phyloP scores from a whole-genome alignment of 2,329 filamentous ascomycete genomes.

The Sclerotinia glacialis region DNA sequence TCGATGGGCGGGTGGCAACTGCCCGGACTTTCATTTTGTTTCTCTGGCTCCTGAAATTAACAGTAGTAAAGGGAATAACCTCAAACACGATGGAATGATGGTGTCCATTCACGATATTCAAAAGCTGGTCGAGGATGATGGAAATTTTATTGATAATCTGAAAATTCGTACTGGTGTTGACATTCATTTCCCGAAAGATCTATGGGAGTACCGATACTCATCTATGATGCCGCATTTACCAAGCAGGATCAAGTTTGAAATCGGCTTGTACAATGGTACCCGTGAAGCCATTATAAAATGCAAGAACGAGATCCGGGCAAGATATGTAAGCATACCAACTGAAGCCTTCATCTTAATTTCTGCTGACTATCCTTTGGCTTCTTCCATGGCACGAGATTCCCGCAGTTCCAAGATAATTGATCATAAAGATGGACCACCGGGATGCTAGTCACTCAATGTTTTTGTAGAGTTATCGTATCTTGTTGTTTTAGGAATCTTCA shows the following conservation, averaged over 20 bases:
- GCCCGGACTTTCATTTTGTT: background rate
- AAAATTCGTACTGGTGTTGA: background rate
- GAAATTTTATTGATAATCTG: background rate
- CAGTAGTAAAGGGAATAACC: background rate
- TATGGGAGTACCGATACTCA: too few relatives aligned
- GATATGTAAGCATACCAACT: background rate
- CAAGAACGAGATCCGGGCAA: background rate
- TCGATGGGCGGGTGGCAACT: background rate
- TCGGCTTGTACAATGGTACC: slow-evolving; percentile 5
- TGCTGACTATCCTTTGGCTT: background rate
- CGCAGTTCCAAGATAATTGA: too few relatives aligned
- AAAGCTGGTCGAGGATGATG: background rate
- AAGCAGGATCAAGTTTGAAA: background rate
- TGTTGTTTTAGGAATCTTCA: too few relatives aligned
- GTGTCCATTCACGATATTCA: rapidly evolving
- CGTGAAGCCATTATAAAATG: background rate
- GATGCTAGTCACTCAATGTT: too few relatives aligned
- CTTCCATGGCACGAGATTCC: too few relatives aligned
- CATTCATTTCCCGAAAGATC: background rate
- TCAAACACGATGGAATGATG: background rate
- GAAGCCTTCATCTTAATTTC: background rate
- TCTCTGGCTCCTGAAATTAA: background rate
- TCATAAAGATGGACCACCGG: too few relatives aligned
- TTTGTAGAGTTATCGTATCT: too few relatives aligned
- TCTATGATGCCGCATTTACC: too few relatives aligned